phyloP scores from a whole-genome alignment of 2,329 filamentous ascomycete genomes.

The Claviceps pazoutovae region DNA sequence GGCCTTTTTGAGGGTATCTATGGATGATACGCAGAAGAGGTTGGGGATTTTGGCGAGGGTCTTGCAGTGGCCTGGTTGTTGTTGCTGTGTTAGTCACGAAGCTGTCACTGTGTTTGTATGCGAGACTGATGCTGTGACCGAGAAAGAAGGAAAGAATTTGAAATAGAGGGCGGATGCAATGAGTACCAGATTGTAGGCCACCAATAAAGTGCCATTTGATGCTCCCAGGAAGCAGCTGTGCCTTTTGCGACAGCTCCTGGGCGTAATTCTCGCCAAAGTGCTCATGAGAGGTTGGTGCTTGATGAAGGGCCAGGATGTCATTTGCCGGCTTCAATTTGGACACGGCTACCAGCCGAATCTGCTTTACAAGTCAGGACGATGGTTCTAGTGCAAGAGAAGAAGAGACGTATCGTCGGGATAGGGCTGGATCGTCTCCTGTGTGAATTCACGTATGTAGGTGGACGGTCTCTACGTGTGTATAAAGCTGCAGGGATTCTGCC shows the following conservation, averaged over 20 bases:
- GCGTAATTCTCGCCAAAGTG: slow-evolving; percentile 98
- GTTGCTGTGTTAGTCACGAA: not conserved
- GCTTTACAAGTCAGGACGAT: not conserved
- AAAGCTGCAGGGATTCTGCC: too few relatives aligned
- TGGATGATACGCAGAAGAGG: slow-evolving; percentile 80
- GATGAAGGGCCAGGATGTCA: slow-evolving; percentile 76
- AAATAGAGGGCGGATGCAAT: not conserved
- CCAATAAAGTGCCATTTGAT: slow-evolving; percentile 97
- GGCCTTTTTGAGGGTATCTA: slow-evolving; percentile 82
- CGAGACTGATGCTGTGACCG: not conserved
- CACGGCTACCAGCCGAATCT: slow-evolving; percentile 83
- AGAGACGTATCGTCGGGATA: not conserved
- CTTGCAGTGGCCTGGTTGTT: slow-evolving; percentile 65
- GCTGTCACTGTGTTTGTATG: not conserved
- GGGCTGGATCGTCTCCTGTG: not conserved
- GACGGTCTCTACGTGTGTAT: too few relatives aligned
- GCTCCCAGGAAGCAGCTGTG: slow-evolving; percentile 56
- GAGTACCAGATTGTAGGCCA: slow-evolving; percentile 62
- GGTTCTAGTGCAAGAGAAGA: not conserved
- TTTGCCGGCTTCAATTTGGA: slow-evolving; percentile 91
- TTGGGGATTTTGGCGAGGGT: slow-evolving; percentile 75
- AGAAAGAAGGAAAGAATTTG: not conserved
- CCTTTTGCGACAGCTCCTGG: slow-evolving; percentile 80
- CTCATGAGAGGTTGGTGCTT: slow-evolving; percentile 40
- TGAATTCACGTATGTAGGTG: too few relatives aligned